Conservation (phyloP, 2,329 filamentous ascomycete species). For the Sarocladium oryzae region DNA sequence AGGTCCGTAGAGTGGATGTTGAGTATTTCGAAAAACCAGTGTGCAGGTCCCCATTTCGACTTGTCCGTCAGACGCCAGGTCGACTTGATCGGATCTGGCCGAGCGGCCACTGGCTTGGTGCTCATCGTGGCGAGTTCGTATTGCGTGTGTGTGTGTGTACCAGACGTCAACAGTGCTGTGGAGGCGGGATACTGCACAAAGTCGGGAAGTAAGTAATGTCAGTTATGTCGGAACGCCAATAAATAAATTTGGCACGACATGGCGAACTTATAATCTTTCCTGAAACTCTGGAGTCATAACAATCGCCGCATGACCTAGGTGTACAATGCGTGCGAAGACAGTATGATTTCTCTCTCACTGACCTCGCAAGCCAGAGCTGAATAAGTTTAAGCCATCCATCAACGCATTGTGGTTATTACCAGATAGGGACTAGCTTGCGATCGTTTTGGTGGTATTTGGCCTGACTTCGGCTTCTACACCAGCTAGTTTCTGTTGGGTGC, state of each 20-base stretch:
- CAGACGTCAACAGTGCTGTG: too few species aligned
- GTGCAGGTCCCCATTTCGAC: constrained; percentile 23
- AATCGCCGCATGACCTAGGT: not conserved
- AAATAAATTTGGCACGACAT: too few species aligned
- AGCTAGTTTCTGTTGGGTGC: too few species aligned
- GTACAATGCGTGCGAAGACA: not conserved
- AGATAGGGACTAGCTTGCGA: constrained; percentile 1
- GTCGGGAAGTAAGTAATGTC: too few species aligned
- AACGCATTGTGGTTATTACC: not conserved
- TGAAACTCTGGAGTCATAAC: not conserved
- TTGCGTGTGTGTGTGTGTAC: not conserved
- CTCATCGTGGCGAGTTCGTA: not conserved
- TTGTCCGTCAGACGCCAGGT: constrained; percentile 27
- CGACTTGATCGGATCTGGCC: constrained; percentile 31
- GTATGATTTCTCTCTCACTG: too few species aligned
- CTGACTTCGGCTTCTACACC: too few species aligned
- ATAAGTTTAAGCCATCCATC: not conserved
- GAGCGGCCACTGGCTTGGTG: not conserved
- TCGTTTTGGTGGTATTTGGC: too few species aligned
- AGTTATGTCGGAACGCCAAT: too few species aligned
- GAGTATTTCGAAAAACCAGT: constrained; percentile 26
- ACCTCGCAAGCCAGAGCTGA: not conserved
- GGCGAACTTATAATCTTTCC: too few species aligned
- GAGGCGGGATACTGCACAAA: too few species aligned
- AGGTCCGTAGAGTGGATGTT: constrained; percentile 20